phyloP scores from a whole-genome alignment of 1,284 basidiomycete genomes.

The Athelia sp. region DNA sequence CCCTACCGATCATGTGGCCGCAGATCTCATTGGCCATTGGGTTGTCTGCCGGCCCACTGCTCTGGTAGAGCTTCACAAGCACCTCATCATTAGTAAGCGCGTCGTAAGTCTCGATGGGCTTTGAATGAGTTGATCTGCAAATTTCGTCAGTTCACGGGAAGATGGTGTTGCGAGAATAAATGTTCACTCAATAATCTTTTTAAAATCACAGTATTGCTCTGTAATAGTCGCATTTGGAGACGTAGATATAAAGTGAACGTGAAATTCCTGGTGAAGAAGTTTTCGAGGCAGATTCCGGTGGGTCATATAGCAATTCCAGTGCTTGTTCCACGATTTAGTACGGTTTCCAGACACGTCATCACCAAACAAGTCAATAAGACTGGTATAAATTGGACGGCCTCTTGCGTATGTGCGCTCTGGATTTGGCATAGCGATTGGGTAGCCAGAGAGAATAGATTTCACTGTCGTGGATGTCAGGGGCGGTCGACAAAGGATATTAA shows the following conservation, averaged over 20 bases:
- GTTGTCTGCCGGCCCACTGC: slow-evolving; percentile 26
- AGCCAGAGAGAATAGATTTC: not conserved
- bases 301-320: slow-evolving; percentile 19
- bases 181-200: slow-evolving; percentile 18
- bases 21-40: slow-evolving; percentile 26
- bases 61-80: not conserved
- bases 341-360: slow-evolving; percentile 14
- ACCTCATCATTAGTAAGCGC: slow-evolving; percentile 4
- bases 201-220: slow-evolving; percentile 28
- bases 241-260: slow-evolving; percentile 30
- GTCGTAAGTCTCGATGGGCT: slow-evolving; percentile 20
- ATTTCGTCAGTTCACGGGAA: not conserved
- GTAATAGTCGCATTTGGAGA: slow-evolving; percentile 23
- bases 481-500: not conserved
- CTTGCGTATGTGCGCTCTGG: slow-evolving; percentile 11
- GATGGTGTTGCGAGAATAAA: not conserved
- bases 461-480: not conserved
- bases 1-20: slow-evolving; percentile 18
- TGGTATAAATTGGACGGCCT: slow-evolving; percentile 12
- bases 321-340: slow-evolving; percentile 15
- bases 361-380: slow-evolving; percentile 9
- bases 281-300: slow-evolving; percentile 24
- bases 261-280: slow-evolving; percentile 26
- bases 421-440: slow-evolving; percentile 5
- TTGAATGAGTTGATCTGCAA: slow-evolving; percentile 15